Evolutionary conservation across 345 rosid genomes (phyloP), one percentile per base, ranked within the genome.

Genomic region (Citrus unshiu): DNA sequence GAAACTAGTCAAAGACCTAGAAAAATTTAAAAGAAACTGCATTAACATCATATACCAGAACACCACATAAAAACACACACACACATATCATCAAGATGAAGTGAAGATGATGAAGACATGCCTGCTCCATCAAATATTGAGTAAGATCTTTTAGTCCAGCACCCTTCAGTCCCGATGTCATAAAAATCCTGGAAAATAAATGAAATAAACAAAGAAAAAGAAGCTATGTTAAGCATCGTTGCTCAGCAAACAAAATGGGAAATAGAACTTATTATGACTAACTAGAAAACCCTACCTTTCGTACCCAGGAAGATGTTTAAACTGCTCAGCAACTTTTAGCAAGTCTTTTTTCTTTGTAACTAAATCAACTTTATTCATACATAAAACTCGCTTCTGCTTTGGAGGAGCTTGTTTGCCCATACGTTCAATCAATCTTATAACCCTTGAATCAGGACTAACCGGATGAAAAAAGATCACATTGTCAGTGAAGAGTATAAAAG

Each of bases 341-440:
- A 95, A 86, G 73, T 93, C 94, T 80, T 93, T 90, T 86, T 92
- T 96, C 51, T 88, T 95, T 76, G 86, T 90, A 70, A 95, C 91
- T 59, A 95, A 82, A 85, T 92, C 98, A 80, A 92, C 87, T 85
- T 95, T 94, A 78, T 96, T 96, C 94, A 96, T 89, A 84, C 99
- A 96, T 81, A 96, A 85, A 46, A 96, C 78, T 70, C 97, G 88
- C 80, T 88, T 90, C 74, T 96, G 99, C 74, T 85, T 90, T 6
- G 91, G 80, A 78, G 91, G 86, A 80, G 77, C 80, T 82, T 89
- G 89, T 70, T 84, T 84, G 5, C 98, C 99, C 93, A 94, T 82
- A 43, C 72, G 86, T 80, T 87, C 84, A 80, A 96, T 90, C 86
- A 96, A 83, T 78, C 78, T 90, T 78, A 84, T 65, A 64, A 96